These are phyloP conservation scores for Asterophora parasitica DNA, from an alignment of 768 basidiomycete species.

Conservation along the genomic window DNA sequence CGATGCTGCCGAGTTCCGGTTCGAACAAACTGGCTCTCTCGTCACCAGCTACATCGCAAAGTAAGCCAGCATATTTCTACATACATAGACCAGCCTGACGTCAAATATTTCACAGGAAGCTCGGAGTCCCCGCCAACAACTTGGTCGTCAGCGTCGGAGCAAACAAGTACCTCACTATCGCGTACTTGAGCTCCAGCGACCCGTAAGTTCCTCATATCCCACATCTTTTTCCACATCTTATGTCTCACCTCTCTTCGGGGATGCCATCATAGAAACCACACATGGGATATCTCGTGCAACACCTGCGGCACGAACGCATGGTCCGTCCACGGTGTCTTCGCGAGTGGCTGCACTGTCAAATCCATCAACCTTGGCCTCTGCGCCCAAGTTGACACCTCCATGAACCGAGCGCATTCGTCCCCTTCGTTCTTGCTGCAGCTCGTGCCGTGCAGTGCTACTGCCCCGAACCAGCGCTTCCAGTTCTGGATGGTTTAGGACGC, in stretches of 20 bases:
- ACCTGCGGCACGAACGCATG: constrained; percentile 8
- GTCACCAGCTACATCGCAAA: constrained; percentile 5
- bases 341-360: constrained; percentile 7
- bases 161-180: constrained; percentile 4
- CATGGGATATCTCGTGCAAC: constrained; percentile 9
- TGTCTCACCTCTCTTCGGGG: background rate
- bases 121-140: constrained; percentile 6
- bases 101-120: constrained; percentile 2
- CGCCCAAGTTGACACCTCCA: constrained; percentile 5
- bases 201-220: background rate
- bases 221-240: too few relatives aligned
- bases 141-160: constrained; percentile 5
- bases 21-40: constrained; percentile 5
- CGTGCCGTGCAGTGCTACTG: background rate
- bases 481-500: too few relatives aligned
- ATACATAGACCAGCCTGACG: background rate
- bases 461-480: constrained; percentile 8
- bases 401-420: constrained; percentile 2
- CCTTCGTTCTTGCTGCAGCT: constrained; percentile 11
- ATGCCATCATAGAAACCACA: constrained; percentile 9
- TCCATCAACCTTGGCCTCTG: constrained; percentile 6
- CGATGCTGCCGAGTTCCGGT: constrained; percentile 1
- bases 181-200: background rate
- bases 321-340: constrained; percentile 9
- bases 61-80: background rate